phyloP scores from a whole-genome alignment of 345 rosid genomes.

The Cardamine resedifolia region DNA sequence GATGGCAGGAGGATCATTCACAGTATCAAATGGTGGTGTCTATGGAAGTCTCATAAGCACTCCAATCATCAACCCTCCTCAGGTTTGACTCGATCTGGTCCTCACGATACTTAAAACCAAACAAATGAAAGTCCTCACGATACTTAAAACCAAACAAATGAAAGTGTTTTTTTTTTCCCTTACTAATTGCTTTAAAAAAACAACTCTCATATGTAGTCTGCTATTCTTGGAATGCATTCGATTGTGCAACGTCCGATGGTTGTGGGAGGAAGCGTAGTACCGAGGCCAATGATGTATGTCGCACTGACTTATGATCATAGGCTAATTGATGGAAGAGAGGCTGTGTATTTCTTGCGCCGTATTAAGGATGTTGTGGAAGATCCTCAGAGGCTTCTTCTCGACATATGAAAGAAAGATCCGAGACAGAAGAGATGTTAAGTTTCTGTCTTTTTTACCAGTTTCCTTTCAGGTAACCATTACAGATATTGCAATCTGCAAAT shows the following conservation, averaged over 20 bases:
- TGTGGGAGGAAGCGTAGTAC: slow-evolving; percentile 68
- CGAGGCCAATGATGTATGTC: slow-evolving; percentile 93
- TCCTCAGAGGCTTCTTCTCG: slow-evolving; percentile 83
- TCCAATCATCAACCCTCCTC: slow-evolving; percentile 99
- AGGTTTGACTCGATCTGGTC: slow-evolving; percentile 47
- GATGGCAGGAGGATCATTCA: slow-evolving; percentile 98
- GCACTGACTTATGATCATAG: slow-evolving; percentile 89
- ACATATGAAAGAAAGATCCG: slow-evolving; percentile 41
- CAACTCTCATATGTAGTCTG: slow-evolving; percentile 53
- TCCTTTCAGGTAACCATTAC: slow-evolving; percentile 30
- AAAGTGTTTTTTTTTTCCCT: background rate
- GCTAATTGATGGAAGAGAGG: slow-evolving; percentile 94
- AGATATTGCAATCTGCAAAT: slow-evolving; percentile 15
- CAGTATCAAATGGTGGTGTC: slow-evolving; percentile 58
- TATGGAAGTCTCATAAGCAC: slow-evolving; percentile 97
- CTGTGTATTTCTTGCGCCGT: slow-evolving; percentile 82
- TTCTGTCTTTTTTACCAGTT: slow-evolving; percentile 21
- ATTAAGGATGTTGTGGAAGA: slow-evolving; percentile 90
- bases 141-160: background rate
- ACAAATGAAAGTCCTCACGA: background rate
- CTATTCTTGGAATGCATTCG: slow-evolving; percentile 90
- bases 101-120: background rate
- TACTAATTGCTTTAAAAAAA: slow-evolving; percentile 1
- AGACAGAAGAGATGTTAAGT: background rate
- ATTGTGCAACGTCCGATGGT: slow-evolving; percentile 84